Conservation (phyloP, 2,329 filamentous ascomycete genomes). For the Juglanconis juglandina region DNA sequence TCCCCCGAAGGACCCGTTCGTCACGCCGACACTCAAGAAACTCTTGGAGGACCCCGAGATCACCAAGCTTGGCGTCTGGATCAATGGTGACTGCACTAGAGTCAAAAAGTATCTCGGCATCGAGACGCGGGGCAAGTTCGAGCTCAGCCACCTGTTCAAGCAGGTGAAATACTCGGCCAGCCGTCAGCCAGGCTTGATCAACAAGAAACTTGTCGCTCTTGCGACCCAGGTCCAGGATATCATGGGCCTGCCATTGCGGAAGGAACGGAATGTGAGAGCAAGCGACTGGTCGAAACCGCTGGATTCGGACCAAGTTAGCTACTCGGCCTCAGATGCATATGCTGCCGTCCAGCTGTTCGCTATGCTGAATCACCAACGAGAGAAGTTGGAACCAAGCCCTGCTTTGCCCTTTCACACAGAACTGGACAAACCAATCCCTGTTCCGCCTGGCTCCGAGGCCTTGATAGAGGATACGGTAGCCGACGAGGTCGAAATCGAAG, state of each 20-base stretch:
- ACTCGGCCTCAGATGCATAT: slow-evolving; percentile 81
- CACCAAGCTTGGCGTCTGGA: slow-evolving; percentile 73
- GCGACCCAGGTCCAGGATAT: slow-evolving; percentile 67
- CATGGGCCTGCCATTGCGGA: slow-evolving; percentile 71
- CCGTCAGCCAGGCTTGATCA: slow-evolving; percentile 53
- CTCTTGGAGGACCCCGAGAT: slow-evolving; percentile 70
- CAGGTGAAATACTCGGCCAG: slow-evolving; percentile 64
- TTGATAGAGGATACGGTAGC: slow-evolving; percentile 17
- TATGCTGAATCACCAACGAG: slow-evolving; percentile 65
- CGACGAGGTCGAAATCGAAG: slow-evolving; percentile 24
- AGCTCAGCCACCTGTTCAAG: slow-evolving; percentile 79
- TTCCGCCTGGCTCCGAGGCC: slow-evolving; percentile 42
- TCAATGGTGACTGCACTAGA: slow-evolving; percentile 68
- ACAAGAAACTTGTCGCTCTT: slow-evolving; percentile 64
- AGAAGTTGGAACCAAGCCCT: slow-evolving; percentile 64
- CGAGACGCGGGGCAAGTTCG: slow-evolving; percentile 64
- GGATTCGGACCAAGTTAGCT: slow-evolving; percentile 62
- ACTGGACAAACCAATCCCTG: slow-evolving; percentile 58
- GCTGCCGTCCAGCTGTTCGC: slow-evolving; percentile 72
- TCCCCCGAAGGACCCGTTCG: slow-evolving; percentile 50
- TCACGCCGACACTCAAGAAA: slow-evolving; percentile 66
- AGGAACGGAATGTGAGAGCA: slow-evolving; percentile 64
- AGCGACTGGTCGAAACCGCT: slow-evolving; percentile 72
- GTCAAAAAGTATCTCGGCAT: slow-evolving; percentile 65
- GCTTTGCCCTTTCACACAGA: slow-evolving; percentile 69